Evolutionary conservation across 2,329 filamentous ascomycete species (phyloP).

Genomic region (Cordyceps sp.): DNA sequence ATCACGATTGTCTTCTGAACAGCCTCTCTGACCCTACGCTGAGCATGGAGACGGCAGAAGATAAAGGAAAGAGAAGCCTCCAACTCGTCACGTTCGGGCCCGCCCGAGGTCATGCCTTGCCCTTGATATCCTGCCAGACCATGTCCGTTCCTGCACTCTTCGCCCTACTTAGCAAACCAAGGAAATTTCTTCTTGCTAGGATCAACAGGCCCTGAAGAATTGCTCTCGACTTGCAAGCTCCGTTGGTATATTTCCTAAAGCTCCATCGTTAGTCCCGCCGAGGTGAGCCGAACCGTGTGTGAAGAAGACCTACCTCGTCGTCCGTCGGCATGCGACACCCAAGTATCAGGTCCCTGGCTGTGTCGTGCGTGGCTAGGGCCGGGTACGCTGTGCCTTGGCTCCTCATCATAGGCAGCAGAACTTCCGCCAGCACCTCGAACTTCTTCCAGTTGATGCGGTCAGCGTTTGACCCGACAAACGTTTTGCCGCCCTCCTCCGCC

Average conservation of each 20-base stretch:
- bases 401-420: conserved; percentile 77
- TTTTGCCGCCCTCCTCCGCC: conserved; percentile 82
- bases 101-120: no score
- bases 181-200: conserved; percentile 47
- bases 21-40: no score
- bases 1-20: no score
- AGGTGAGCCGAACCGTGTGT: no score
- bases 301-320: conserved; percentile 56
- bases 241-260: conserved; percentile 47
- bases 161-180: conserved; percentile 38
- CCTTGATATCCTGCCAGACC: no score
- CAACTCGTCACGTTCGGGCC: no score
- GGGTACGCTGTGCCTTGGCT: conserved; percentile 77
- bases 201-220: conserved; percentile 26
- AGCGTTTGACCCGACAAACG: conserved; percentile 58
- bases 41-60: no score
- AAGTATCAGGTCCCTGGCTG: conserved; percentile 57
- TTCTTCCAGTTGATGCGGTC: conserved; percentile 94
- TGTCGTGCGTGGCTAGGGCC: conserved; percentile 51
- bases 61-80: no score
- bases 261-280: background rate
- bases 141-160: background rate
- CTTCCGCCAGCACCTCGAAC: conserved; percentile 89
- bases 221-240: conserved; percentile 40
- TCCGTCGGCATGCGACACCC: conserved; percentile 70